A percentile compares a stretch with the other conserved stretches of the same genome.
These are phyloP conservation scores for Magnolia changhungtana DNA, from an alignment of 164 flowering plant species.

Conservation along the genomic window DNA sequence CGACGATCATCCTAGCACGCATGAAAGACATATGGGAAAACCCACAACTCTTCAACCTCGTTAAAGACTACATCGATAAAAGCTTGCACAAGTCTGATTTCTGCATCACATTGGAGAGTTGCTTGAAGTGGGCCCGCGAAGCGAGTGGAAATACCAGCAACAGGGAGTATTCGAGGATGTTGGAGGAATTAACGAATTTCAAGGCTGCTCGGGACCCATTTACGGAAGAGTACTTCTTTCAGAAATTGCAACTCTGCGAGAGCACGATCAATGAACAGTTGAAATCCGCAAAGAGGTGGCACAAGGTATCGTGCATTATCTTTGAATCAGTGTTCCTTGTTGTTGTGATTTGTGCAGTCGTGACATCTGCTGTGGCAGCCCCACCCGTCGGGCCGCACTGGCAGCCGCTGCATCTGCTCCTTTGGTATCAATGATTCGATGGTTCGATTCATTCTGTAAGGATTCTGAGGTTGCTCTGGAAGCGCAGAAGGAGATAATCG, in stretches of 20 bases:
- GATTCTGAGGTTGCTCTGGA: constrained; percentile 48
- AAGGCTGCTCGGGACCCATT: constrained; percentile 51
- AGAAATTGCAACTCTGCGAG: constrained; percentile 47
- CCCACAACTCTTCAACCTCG: constrained; percentile 49
- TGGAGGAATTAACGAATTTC: constrained; percentile 53
- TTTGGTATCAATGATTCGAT: constrained; percentile 68
- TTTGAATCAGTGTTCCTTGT: constrained; percentile 60
- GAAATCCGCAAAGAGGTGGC: constrained; percentile 48
- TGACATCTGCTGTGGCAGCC: constrained; percentile 78
- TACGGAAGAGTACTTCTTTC: constrained; percentile 44
- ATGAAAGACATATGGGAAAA: constrained; percentile 68
- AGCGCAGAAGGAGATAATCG: constrained; percentile 54
- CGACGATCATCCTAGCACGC: constrained; percentile 47
- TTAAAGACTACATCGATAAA: constrained; percentile 73
- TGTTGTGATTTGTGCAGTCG: constrained; percentile 70
- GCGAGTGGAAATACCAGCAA: constrained; percentile 13
- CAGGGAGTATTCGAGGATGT: constrained; percentile 30
- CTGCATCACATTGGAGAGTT: constrained; percentile 59
- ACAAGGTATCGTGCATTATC: constrained; percentile 59
- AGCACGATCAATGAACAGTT: constrained; percentile 67
- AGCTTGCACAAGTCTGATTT: constrained; percentile 67
- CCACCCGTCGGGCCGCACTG: constrained; percentile 71
- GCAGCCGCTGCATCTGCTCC: constrained; percentile 57
- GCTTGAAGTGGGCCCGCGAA: constrained; percentile 57
- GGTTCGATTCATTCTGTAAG: constrained; percentile 72